Conservation (phyloP, 768 basidiomycete species). For the Lyophyllum atratum region DNA sequence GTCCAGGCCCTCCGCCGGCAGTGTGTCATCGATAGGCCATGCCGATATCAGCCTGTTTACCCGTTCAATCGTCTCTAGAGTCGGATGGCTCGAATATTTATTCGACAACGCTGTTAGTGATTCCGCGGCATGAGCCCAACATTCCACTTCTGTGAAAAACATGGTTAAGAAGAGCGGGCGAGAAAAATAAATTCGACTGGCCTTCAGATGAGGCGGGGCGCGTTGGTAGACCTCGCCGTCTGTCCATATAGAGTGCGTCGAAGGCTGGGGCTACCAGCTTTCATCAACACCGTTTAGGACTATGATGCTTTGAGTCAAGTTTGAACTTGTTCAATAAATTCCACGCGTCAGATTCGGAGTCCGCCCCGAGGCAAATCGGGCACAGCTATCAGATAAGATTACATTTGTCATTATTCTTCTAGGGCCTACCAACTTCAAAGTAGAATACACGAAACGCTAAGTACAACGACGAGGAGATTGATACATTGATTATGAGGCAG, state of each 20-base stretch:
- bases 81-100: conserved; percentile 50
- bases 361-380: conserved; percentile 14
- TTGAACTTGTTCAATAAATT: conserved; percentile 16
- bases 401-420: background rate
- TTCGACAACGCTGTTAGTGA: conserved; percentile 58
- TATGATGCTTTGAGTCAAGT: conserved; percentile 19
- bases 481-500: background rate
- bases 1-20: conserved; percentile 69
- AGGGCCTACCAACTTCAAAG: background rate
- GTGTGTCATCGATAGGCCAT: conserved; percentile 72
- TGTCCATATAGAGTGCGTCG: conserved; percentile 50
- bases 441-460: background rate
- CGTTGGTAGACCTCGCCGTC: conserved; percentile 58
- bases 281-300: conserved; percentile 18
- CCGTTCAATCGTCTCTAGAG: conserved; percentile 63
- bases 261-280: conserved; percentile 5
- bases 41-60: conserved; percentile 71
- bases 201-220: conserved; percentile 81
- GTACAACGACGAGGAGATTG: background rate
- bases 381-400: conserved; percentile 13
- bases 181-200: conserved; percentile 31
- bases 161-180: background rate
- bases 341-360: conserved; percentile 14
- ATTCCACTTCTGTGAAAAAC: conserved; percentile 62
- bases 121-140: conserved; percentile 69